phyloP scores from a whole-genome alignment of 1,139 yeast species.

The Wickerhamiella infanticola region DNA sequence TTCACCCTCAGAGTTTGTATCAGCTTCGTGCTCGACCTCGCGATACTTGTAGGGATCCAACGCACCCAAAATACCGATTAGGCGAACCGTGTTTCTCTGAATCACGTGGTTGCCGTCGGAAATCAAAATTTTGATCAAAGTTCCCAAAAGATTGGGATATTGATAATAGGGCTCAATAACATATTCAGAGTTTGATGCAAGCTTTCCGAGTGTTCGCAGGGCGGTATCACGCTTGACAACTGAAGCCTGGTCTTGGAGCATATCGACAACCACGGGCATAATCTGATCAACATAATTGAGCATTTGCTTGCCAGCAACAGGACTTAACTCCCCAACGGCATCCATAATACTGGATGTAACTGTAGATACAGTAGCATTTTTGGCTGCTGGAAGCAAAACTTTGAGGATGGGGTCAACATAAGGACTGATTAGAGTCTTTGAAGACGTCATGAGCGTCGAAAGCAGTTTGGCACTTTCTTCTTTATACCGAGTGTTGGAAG shows the following conservation, averaged over 20 bases:
- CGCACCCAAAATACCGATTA: constrained; percentile 89
- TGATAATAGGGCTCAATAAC: constrained; percentile 87
- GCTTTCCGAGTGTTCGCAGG: constrained; percentile 68
- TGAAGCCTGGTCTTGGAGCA: constrained; percentile 84
- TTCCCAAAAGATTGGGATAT: constrained; percentile 75
- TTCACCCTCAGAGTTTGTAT: constrained; percentile 34
- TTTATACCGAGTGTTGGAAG: constrained; percentile 55
- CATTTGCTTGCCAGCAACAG: constrained; percentile 80
- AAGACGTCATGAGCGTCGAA: constrained; percentile 57
- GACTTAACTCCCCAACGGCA: constrained; percentile 82
- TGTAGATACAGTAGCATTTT: constrained; percentile 44
- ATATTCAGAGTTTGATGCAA: constrained; percentile 83
- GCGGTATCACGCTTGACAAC: constrained; percentile 82
- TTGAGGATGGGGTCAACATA: constrained; percentile 82
- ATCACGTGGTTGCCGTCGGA: constrained; percentile 49
- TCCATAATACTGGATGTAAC: constrained; percentile 76
- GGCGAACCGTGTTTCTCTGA: constrained; percentile 72
- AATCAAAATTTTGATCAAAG: constrained; percentile 64
- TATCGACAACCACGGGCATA: constrained; percentile 78
- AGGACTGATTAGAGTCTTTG: constrained; percentile 71
- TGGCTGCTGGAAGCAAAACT: constrained; percentile 62
- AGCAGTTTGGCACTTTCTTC: constrained; percentile 78
- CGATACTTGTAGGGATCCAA: constrained; percentile 91
- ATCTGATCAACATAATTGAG: constrained; percentile 53
- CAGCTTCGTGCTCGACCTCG: constrained; percentile 67